phyloP scores from a whole-genome alignment of 371 early-diverging fungal genomes.

The Smittium mucronatum region DNA sequence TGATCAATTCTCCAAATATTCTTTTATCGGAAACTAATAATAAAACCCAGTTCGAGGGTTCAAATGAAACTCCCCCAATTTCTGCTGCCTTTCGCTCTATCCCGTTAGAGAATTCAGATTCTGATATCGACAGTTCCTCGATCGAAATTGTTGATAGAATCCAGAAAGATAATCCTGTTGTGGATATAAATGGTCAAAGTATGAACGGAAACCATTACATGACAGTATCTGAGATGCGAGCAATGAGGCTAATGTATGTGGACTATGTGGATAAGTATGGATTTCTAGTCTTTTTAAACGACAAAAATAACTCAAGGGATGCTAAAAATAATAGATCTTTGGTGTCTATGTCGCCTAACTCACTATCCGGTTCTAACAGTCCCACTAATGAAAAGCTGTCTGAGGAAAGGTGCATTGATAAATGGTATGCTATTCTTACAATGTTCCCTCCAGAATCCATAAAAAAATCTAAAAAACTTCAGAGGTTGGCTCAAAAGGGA shows the following conservation, averaged over 20 bases:
- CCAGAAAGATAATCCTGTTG: background rate
- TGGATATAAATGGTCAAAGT: background rate
- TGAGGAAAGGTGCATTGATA: slow-evolving; percentile 19
- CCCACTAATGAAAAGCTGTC: background rate
- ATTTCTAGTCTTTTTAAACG: slow-evolving; percentile 19
- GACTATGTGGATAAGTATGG: slow-evolving; percentile 22
- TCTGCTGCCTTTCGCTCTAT: background rate
- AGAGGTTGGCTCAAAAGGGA: slow-evolving; percentile 29
- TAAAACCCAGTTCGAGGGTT: background rate
- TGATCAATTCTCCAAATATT: background rate
- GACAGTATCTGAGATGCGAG: slow-evolving; percentile 19
- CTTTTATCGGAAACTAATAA: background rate
- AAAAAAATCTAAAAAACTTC: slow-evolving; percentile 28
- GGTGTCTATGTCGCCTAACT: background rate
- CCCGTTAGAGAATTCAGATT: background rate
- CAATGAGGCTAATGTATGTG: slow-evolving; percentile 28
- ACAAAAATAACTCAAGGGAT: background rate
- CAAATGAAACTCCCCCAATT: background rate
- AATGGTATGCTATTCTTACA: slow-evolving; percentile 23
- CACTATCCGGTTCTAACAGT: background rate
- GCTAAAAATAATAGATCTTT: background rate
- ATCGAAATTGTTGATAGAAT: background rate
- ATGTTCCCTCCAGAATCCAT: slow-evolving; percentile 22
- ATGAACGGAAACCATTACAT: no score
- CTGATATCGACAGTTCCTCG: background rate